Base-by-base conservation (phyloP, 495 filamentous ascomycete species). In the Chlorociboria aeruginascens region DNA sequence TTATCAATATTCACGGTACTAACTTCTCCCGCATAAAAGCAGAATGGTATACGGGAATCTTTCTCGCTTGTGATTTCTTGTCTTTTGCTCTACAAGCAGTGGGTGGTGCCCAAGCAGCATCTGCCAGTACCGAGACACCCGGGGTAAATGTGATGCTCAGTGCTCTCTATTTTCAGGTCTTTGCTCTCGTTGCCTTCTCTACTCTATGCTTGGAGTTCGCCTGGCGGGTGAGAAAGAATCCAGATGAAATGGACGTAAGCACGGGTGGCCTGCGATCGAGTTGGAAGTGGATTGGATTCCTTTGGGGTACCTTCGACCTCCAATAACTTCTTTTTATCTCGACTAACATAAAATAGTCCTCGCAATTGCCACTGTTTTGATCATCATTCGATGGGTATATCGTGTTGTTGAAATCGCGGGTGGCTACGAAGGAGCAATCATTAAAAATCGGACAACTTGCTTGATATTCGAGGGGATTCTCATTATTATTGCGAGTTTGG, bases 141-240 rank as follows among this genome's bases (percentile, higher is more conserved):
- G 81, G 81, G 17, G 67, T 69, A 52, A 63, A 81, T 57, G 73
- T 82, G 61, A 81, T 85, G 75, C 67, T 84, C 39, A 76, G 73
- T 0, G 81, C 78, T 45, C 63, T 85, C 0, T 48, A 67, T 16
- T 71, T 72, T 52, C 74, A 84, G 55, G 69, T 78, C 42, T 42
- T 73, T 35, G 71, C 68, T 1, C 63, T 77, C 9, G 43, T 68
- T n/a, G 47, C 69, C 42, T 77, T 76, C 62, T 66, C 67, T 42
- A 39, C 58, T 32, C 52, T 70, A 10, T 55, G 62, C 7, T 7
- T 54, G 40, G 69, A 74, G 47, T 77, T 70, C 54, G 57, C 56
- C 0, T 32, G 16, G 8, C 61, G 68, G 3, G 65, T 75, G 11
- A n/a, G 34, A 32, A 14, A 29, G 3, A n/a, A 61, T 63, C 46